Evolutionary conservation across 2,329 filamentous ascomycete genomes (phyloP).

Genomic region (Escovopsis sp.): DNA sequence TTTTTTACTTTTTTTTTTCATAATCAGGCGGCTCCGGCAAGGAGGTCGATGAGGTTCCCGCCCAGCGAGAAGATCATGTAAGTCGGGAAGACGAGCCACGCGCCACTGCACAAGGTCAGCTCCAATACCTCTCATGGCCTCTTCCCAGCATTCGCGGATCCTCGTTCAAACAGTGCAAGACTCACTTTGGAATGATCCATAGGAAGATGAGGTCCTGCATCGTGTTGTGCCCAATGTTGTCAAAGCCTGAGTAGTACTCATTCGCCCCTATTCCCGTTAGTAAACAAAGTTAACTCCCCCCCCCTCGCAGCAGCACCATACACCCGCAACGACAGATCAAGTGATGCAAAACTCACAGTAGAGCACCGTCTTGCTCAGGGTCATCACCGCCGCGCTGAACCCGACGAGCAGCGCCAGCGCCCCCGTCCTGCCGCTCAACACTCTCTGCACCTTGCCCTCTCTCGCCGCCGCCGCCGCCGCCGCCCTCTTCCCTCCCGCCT

Average conservation of each 20-base stretch:
- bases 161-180: conserved; percentile 1
- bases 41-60: conserved; percentile 31
- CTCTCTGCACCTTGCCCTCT: conserved; percentile 11
- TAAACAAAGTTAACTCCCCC: too few relatives aligned
- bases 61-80: conserved; percentile 38
- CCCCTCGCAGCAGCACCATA: too few relatives aligned
- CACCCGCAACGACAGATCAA: too few relatives aligned
- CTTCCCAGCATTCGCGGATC: too few relatives aligned
- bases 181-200: conserved; percentile 47
- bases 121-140: background rate
- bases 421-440: conserved; percentile 27
- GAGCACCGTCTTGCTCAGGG: conserved; percentile 44
- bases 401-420: conserved; percentile 32
- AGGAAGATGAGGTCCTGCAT: conserved; percentile 29
- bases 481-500: conserved; percentile 20
- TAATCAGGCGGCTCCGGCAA: conserved; percentile 19
- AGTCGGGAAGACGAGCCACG: conserved; percentile 38
- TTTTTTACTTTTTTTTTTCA: too few relatives aligned
- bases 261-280: conserved; percentile 30
- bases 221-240: conserved; percentile 43
- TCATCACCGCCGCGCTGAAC: conserved; percentile 44
- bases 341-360: conserved; percentile 34
- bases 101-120: conserved; percentile 24
- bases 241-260: conserved; percentile 40
- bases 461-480: background rate